A percentile compares a stretch with the other conserved stretches of the same genome.
phyloP scores from a whole-genome alignment of 1,139 yeast genomes.

The Suhomyces chickasaworum region DNA sequence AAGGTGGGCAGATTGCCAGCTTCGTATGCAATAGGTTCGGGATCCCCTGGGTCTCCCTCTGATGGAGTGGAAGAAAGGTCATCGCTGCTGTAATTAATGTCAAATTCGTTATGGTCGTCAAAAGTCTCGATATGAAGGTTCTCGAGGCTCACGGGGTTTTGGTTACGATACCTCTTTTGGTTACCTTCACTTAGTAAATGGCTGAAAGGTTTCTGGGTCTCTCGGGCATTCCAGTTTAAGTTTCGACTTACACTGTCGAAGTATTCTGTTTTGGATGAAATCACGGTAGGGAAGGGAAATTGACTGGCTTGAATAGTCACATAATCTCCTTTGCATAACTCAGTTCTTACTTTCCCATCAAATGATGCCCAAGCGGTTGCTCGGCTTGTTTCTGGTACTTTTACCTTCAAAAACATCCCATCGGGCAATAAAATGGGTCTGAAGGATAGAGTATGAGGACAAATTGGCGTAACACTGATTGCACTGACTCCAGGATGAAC shows the following conservation, averaged over 20 bases:
- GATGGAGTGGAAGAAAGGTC: conserved; percentile 20
- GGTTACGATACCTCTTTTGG: conserved; percentile 28
- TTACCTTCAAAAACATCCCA: conserved; percentile 75
- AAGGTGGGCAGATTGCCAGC: conserved; percentile 16
- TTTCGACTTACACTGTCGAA: conserved; percentile 82
- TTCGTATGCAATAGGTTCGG: conserved; percentile 14
- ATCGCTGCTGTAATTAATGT: conserved; percentile 26
- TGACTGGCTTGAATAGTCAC: conserved; percentile 78
- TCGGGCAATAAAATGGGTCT: conserved; percentile 87
- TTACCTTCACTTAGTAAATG: conserved; percentile 53
- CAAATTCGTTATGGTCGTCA: conserved; percentile 27
- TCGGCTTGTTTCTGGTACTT: conserved; percentile 68
- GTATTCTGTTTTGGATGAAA: conserved; percentile 73
- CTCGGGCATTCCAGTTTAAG: conserved; percentile 84
- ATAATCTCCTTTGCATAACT: conserved; percentile 70
- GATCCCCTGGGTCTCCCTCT: conserved; percentile 13
- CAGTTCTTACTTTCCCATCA: conserved; percentile 80
- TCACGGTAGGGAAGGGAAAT: conserved; percentile 84
- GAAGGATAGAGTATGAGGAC: conserved; percentile 89
- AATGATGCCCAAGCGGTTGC: conserved; percentile 90
- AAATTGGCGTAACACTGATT: conserved; percentile 85
- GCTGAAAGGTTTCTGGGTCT: conserved; percentile 75
- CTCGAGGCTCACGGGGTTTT: conserved; percentile 11
- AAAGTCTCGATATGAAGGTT: conserved; percentile 15
- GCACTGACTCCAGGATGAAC: conserved; percentile 92